phyloP scores from a whole-genome alignment of 345 rosid genomes.

The Fremontodendron californicum region DNA sequence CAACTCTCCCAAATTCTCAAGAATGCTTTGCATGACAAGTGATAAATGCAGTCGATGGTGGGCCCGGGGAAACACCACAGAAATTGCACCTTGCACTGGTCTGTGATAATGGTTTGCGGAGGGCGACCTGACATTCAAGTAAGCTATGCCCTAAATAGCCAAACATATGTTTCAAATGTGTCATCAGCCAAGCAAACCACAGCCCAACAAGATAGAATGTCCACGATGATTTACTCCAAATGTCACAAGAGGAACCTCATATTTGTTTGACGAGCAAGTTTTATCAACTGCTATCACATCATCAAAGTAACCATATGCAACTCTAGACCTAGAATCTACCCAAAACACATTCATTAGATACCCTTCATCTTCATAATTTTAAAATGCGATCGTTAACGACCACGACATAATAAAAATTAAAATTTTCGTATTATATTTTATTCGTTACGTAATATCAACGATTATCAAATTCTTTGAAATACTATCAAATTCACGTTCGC shows the following conservation, averaged over 20 bases:
- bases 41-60: conserved; percentile 59
- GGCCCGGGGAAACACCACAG: conserved; percentile 77
- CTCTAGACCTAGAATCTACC: conserved; percentile 78
- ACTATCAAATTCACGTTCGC: too few relatives aligned
- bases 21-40: conserved; percentile 45
- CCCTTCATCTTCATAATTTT: too few relatives aligned
- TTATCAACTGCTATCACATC: conserved; percentile 70
- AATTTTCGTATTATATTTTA: too few relatives aligned
- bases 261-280: conserved; percentile 47
- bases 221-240: conserved; percentile 78
- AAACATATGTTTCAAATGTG: conserved; percentile 54
- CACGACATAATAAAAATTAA: too few relatives aligned
- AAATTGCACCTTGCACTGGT: conserved; percentile 61
- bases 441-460: too few relatives aligned
- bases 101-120: conserved; percentile 70
- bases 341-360: conserved; percentile 71
- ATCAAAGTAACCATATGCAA: conserved; percentile 63
- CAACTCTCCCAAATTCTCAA: conserved; percentile 44
- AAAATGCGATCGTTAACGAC: too few relatives aligned
- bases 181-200: conserved; percentile 65
- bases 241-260: conserved; percentile 60
- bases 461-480: too few relatives aligned
- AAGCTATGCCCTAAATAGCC: conserved; percentile 87
- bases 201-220: conserved; percentile 57
- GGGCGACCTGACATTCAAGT: conserved; percentile 66